Base-by-base conservation (phyloP, 1,284 basidiomycete genomes). In the Sporisorium sorghi region DNA sequence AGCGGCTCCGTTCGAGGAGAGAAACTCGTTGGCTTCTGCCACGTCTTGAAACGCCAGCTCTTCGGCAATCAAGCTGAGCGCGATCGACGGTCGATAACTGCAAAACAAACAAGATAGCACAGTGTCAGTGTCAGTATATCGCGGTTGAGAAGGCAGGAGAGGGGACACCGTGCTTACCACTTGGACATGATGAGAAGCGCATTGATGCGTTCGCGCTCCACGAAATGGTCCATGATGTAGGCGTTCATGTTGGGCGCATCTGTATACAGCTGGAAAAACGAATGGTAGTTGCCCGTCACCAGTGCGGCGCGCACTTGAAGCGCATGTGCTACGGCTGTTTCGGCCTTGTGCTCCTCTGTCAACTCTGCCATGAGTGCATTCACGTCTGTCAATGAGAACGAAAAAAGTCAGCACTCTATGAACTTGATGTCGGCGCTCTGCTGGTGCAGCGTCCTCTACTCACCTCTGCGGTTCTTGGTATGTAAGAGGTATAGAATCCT, bases 191-290 rank as follows among this genome's bases (percentile, higher is more conserved):
- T 90, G 78, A 93, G 89, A 61, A 99, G 86, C 1, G 94, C 94
- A 67, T 90, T 90, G 59, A 92, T 89, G 59, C 97, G 87, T 86
- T 98, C 97, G 74, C 97, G 89, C 82, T 92, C 90, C 77, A 97
- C 91, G 85, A 99, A 97, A 85, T 98, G 94, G 86, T 99, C 96
- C 93, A 99, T 97, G 83, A 99, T 94, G 85, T 98, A 98, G 60
- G 90, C 94, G 53, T 94, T 93, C 97, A 99, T 98, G 84, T 96
- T 96, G 43, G 95, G 95, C 46, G 94, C 93, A 65, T 88, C 88
- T 75, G 89, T 80, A 86, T 93, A 99, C 52, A 95, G 87, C 71
- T 90, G 88, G 87, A 98, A 99, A 78, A 99, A 90, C 49, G 90
- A 88, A 86, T 93, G 91, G 86, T 98, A 99, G 85, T 99, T 99